These are phyloP conservation scores for Dissophora globulifera DNA, from an alignment of 192 early-diverging fungal genomes.

Conservation along the genomic window DNA sequence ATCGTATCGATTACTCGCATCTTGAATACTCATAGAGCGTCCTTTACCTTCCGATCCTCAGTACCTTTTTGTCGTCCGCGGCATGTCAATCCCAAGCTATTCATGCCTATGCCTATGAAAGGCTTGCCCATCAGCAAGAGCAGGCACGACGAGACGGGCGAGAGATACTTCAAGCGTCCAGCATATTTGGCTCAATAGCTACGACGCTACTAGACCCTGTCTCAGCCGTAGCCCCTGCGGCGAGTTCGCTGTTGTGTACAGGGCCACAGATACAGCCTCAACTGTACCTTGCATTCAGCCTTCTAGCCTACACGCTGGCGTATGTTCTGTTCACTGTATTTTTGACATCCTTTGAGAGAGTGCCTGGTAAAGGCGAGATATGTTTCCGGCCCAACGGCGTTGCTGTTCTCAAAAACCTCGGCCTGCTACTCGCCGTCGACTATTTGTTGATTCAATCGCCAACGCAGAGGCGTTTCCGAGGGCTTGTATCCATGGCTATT, in stretches of 20 bases:
- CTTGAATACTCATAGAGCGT: slow-evolving; percentile 56
- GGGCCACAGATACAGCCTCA: slow-evolving; percentile 60
- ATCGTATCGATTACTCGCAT: no score
- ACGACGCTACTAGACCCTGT: slow-evolving; percentile 30
- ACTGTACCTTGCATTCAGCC: slow-evolving; percentile 67
- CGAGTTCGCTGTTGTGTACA: slow-evolving; percentile 20
- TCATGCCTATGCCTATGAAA: slow-evolving; percentile 34
- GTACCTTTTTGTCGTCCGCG: slow-evolving; percentile 44
- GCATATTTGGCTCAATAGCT: slow-evolving; percentile 9
- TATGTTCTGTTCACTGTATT: slow-evolving; percentile 76
- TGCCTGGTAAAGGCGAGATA: slow-evolving; percentile 75
- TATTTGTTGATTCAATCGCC: slow-evolving; percentile 71
- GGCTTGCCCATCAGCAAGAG: slow-evolving; percentile 10
- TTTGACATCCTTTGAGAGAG: slow-evolving; percentile 76
- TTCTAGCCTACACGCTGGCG: slow-evolving; percentile 70
- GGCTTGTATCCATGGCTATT: slow-evolving; percentile 74
- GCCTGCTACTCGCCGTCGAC: slow-evolving; percentile 73
- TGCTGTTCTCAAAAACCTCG: slow-evolving; percentile 81
- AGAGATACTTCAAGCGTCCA: not conserved
- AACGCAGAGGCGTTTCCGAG: slow-evolving; percentile 67
- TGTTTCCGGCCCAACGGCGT: slow-evolving; percentile 76
- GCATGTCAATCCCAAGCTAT: slow-evolving; percentile 46
- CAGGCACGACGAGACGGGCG: slow-evolving; percentile 9
- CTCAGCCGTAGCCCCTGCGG: slow-evolving; percentile 11
- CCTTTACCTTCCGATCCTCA: slow-evolving; percentile 57